Conservation (phyloP, 768 basidiomycete species). For the Clitopilus hobsonii region DNA sequence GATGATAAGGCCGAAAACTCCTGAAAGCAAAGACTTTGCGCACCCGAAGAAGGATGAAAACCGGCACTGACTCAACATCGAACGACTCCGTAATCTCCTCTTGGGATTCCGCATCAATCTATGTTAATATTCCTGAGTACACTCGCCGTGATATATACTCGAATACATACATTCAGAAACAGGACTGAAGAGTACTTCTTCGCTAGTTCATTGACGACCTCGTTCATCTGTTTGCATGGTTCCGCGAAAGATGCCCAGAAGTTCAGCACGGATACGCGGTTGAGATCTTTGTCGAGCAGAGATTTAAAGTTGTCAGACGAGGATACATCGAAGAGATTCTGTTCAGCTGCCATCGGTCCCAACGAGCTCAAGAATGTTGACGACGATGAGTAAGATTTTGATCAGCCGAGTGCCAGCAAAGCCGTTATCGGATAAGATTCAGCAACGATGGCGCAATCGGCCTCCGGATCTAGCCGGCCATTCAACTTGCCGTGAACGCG, state of each 20-base stretch:
- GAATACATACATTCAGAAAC: slow-evolving; percentile 60
- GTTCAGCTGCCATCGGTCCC: slow-evolving; percentile 11
- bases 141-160: no score
- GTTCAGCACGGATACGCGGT: slow-evolving; percentile 80
- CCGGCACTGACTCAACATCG: slow-evolving; percentile 85
- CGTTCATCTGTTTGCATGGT: slow-evolving; percentile 88
- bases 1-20: neutral
- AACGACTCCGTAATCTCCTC: slow-evolving; percentile 89
- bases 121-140: no score
- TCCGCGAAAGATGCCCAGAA: slow-evolving; percentile 95
- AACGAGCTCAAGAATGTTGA: slow-evolving; percentile 14
- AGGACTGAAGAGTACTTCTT: slow-evolving; percentile 64
- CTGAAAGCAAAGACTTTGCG: slow-evolving; percentile 12
- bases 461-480: slow-evolving; percentile 15
- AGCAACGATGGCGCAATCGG: slow-evolving; percentile 4
- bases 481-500: slow-evolving; percentile 3
- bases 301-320: slow-evolving; percentile 72
- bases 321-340: slow-evolving; percentile 35
- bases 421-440: slow-evolving; percentile 15
- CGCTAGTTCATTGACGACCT: slow-evolving; percentile 68
- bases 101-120: slow-evolving; percentile 83
- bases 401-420: neutral
- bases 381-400: slow-evolving; percentile 12
- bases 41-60: slow-evolving; percentile 79
- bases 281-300: slow-evolving; percentile 71